These are phyloP conservation scores for Porphyrellus cyaneotinctus DNA, from an alignment of 768 basidiomycete species.

Conservation along the genomic window DNA sequence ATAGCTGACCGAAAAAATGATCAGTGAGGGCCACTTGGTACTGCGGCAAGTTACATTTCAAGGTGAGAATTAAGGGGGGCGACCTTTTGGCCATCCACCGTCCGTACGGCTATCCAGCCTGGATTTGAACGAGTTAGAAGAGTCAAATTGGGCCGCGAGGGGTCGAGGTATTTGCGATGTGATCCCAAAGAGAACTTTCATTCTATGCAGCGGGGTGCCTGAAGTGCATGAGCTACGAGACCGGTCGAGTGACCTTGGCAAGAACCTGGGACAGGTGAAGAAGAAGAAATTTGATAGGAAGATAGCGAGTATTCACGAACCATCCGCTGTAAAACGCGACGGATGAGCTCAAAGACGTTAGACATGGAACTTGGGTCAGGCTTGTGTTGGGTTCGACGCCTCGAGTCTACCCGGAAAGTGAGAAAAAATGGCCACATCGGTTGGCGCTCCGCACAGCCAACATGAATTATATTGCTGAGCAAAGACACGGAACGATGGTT, in stretches of 20 bases:
- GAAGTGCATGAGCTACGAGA: background rate
- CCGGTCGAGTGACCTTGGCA: background rate
- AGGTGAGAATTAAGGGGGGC: background rate
- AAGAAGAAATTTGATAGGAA: background rate
- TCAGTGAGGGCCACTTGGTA: background rate
- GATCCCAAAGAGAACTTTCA: slow-evolving; percentile 1
- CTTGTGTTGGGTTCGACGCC: background rate
- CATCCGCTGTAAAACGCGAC: background rate
- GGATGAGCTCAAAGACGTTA: background rate
- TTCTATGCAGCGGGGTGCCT: background rate
- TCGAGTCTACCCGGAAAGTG: background rate
- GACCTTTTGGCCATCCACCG: background rate
- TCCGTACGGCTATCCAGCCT: background rate
- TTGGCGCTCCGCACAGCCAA: background rate
- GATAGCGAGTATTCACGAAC: background rate
- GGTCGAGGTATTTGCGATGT: background rate
- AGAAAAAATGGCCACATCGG: background rate
- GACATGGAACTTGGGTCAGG: background rate
- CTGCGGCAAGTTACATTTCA: too few relatives aligned
- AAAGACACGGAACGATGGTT: slow-evolving; percentile 4
- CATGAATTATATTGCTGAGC: background rate
- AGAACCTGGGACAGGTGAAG: background rate
- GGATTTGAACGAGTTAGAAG: background rate
- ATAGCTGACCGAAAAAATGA: background rate
- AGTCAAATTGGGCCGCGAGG: background rate